Conservation (phyloP, 2,329 filamentous ascomycete genomes). For the Talaromyces sp. region DNA sequence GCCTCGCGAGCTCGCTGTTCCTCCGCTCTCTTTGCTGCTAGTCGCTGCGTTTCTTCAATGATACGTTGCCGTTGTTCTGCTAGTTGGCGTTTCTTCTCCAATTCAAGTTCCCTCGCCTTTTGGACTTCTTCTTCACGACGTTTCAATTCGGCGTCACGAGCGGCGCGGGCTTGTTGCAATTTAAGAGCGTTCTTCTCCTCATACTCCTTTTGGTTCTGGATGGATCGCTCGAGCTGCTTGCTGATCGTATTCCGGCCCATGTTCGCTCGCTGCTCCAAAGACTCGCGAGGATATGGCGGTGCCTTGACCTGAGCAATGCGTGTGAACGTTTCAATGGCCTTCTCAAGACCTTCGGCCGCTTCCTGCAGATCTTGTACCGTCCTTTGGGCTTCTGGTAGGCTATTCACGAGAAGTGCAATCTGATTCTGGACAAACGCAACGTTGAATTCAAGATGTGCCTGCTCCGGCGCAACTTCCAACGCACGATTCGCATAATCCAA, state of each 20-base stretch:
- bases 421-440: constrained; percentile 97
- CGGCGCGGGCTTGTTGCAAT: constrained; percentile 72
- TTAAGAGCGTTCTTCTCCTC: constrained; percentile 91
- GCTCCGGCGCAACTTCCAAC: constrained; percentile 72
- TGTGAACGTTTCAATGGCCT: constrained; percentile 70
- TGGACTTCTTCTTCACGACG: constrained; percentile 73
- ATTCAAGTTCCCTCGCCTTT: constrained; percentile 64
- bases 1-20: constrained; percentile 66
- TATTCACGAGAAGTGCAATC: constrained; percentile 76
- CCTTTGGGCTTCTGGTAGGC: constrained; percentile 70
- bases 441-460: constrained; percentile 93
- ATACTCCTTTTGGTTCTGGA: constrained; percentile 82
- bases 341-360: constrained; percentile 74
- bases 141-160: constrained; percentile 74
- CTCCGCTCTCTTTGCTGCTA: constrained; percentile 67
- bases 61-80: constrained; percentile 82
- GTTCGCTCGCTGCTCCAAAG: constrained; percentile 91
- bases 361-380: constrained; percentile 76
- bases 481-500: constrained; percentile 65
- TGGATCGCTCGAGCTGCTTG: constrained; percentile 81
- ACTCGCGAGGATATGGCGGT: constrained; percentile 82
- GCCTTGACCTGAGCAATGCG: constrained; percentile 59
- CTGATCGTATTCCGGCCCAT: constrained; percentile 96
- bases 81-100: constrained; percentile 74
- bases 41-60: constrained; percentile 67